Base-by-base conservation (phyloP, 2,329 filamentous ascomycete genomes). In the Neonectria faginata region DNA sequence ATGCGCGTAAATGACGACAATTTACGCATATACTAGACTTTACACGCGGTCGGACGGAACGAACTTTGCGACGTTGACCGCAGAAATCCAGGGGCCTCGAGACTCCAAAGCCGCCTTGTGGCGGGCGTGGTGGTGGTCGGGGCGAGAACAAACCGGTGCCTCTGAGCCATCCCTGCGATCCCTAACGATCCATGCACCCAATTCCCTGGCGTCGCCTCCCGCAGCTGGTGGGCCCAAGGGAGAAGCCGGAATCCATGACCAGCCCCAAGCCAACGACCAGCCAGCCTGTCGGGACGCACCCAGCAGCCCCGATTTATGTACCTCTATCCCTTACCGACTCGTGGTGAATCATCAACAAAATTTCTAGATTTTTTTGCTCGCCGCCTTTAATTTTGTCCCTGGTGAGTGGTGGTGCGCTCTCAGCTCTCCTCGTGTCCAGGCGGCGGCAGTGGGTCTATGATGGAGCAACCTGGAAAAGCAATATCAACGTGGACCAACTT, bases 141-240 rank as follows among this genome's bases (percentile, higher is more conserved):
- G 66, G 73, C 75, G 75, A 76, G 74, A 77, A 77, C 67, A 76
- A 76, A 76, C 75, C 75, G 74, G 75, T 73, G 62, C 62, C 51
- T 55, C 56, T 58, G 41, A 57, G 41, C 58, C 52, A 67, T 68
- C 66, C 69, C 67, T 66, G 60, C 47, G 57, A 62, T 57, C 63
- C 62, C 67, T 66, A 63, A 25, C 50, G 58, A 62, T 57, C 63
- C 64, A 67, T 66, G 64, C 52, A 36, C 52, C 57, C 64, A 55
- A 41, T 66, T 56, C 53, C 64, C 61, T 61, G 58, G 54, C 29
- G 36, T 64, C 48, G 63, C 65, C 53, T 68, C 60, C 70, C 60
- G 65, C 56, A 62, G 64, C 57, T 57, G 57, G 57, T 70, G 66
- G 60, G 50, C 42, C 31, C n/a, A 62, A 72, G 75, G 76, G 67